Evolutionary conservation across 1,139 yeast species (phyloP), one percentile per base, ranked within the genome.

Genomic region (Geotrichum phurueaensis): DNA sequence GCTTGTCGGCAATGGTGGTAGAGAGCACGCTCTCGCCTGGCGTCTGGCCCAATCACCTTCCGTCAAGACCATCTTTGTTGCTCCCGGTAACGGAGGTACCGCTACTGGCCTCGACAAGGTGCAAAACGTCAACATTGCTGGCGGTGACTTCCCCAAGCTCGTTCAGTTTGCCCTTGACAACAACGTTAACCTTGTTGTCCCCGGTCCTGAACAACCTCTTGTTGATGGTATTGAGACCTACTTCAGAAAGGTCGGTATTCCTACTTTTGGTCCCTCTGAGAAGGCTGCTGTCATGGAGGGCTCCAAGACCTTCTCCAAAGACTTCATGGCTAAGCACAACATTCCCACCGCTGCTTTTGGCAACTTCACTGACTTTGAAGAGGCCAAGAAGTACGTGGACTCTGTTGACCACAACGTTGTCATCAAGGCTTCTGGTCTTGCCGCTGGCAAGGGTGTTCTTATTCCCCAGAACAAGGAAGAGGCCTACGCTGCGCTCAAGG

Each of bases 151-250:
- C 61, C 65, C 64, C 31, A 56, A 65, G 43, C 68, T 75, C 20
- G 85, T 81, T 61, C 74, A 82, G 63, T 90, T 91, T 74, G 96
- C 97, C 9, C 73, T 79, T n/a, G 82, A 83, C 51, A 78, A 92
- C 63, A 70, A 81, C 10, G 81, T 95, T 62, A 82, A 80, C 59
- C 80, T 95, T 65, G 99, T 91, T 13, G 81, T 95, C 57, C 99
- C 99, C 48, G 99, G 99, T 52, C 99, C 99, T n/a, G 99, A 95
- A 76, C 97, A 91, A 75, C 99, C 99, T 51, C 80, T 95, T 65
- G 97, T 94, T 50, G 98, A 94, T 71, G 99, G 99, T 54, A 85
- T 94, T 63, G 76, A 92, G 45, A 76, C 85, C 25, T 78, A 79
- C 58, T 92, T 94, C 80, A 75, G 76, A 48, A 73, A 73, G 59